Percentiles rank a stretch among this genome's conserved stretches.
Evolutionary conservation across 73 alveolate genomes (phyloP).

Genomic region (Paramecium primaurelia): DNA sequence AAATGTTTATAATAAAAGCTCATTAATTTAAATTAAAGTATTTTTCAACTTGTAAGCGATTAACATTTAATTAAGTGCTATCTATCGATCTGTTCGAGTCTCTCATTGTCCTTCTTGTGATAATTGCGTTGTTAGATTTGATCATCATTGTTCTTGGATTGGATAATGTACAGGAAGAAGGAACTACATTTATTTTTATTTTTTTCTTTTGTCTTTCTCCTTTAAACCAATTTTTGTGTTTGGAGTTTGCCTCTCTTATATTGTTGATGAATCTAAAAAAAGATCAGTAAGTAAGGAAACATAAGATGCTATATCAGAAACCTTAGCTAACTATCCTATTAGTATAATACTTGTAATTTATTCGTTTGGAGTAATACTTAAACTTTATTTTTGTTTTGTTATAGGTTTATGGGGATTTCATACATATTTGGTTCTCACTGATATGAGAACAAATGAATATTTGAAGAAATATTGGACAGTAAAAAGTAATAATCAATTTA

Average conservation of each 20-base stretch:
- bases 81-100: constrained; percentile 89
- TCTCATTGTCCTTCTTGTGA: constrained; percentile 92
- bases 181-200: constrained; percentile 79
- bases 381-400: constrained; percentile 14
- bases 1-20: no score
- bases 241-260: background rate
- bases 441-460: constrained; percentile 68
- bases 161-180: constrained; percentile 92
- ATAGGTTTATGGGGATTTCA: constrained; percentile 60
- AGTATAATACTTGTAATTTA: constrained; percentile 41
- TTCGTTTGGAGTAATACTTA: constrained; percentile 2
- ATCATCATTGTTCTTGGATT: constrained; percentile 96
- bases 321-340: background rate
- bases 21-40: no score
- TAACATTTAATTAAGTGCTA: constrained; percentile 13
- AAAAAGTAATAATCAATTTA: no score
- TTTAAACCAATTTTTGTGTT: background rate
- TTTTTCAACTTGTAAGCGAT: background rate
- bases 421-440: constrained; percentile 46
- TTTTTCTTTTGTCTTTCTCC: background rate
- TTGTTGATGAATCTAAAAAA: constrained; percentile 2
- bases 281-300: background rate
- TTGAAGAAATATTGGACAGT: constrained; percentile 38
- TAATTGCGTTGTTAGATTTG: constrained; percentile 88
- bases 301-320: background rate